These are phyloP conservation scores for Parafenestella ontariensis DNA, from an alignment of 2,329 filamentous ascomycete species.

Conservation along the genomic window DNA sequence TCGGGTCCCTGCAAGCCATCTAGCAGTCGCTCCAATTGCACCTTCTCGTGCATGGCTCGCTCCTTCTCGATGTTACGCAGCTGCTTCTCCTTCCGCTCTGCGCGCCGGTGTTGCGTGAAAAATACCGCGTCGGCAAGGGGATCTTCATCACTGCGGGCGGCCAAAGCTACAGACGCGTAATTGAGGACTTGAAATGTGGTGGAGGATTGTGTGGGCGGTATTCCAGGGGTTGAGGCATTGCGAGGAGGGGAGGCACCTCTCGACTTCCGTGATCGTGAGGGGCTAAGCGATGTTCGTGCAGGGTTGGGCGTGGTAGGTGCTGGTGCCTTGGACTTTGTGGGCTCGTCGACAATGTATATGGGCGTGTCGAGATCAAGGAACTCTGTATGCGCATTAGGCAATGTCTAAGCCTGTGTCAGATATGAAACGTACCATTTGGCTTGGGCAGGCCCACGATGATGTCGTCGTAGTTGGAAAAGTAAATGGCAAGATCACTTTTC, in stretches of 20 bases:
- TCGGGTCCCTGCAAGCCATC: slow-evolving; percentile 89
- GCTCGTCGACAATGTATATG: slow-evolving; percentile 72
- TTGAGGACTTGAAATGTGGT: slow-evolving; percentile 50
- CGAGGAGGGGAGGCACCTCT: slow-evolving; percentile 25
- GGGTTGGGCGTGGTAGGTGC: slow-evolving; percentile 23
- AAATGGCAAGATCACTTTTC: slow-evolving; percentile 89
- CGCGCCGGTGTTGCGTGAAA: slow-evolving; percentile 65
- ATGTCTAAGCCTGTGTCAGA: slow-evolving; percentile 7
- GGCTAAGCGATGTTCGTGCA: slow-evolving; percentile 31
- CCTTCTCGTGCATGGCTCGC: slow-evolving; percentile 70
- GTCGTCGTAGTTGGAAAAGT: slow-evolving; percentile 94
- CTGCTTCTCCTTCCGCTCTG: slow-evolving; percentile 71
- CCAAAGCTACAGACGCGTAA: slow-evolving; percentile 48
- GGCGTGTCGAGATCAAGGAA: slow-evolving; percentile 74
- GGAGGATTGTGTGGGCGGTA: slow-evolving; percentile 33
- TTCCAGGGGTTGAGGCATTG: slow-evolving; percentile 17
- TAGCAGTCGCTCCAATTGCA: slow-evolving; percentile 70
- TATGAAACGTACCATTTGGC: slow-evolving; percentile 68
- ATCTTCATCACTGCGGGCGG: slow-evolving; percentile 54
- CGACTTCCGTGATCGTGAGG: slow-evolving; percentile 34
- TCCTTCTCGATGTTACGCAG: slow-evolving; percentile 72
- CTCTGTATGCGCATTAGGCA: slow-evolving; percentile 60
- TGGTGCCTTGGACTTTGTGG: slow-evolving; percentile 41
- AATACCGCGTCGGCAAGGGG: slow-evolving; percentile 64
- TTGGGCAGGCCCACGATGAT: slow-evolving; percentile 85